Conservation (phyloP, 2,329 filamentous ascomycete genomes). For the Colletotrichum liaoningense region DNA sequence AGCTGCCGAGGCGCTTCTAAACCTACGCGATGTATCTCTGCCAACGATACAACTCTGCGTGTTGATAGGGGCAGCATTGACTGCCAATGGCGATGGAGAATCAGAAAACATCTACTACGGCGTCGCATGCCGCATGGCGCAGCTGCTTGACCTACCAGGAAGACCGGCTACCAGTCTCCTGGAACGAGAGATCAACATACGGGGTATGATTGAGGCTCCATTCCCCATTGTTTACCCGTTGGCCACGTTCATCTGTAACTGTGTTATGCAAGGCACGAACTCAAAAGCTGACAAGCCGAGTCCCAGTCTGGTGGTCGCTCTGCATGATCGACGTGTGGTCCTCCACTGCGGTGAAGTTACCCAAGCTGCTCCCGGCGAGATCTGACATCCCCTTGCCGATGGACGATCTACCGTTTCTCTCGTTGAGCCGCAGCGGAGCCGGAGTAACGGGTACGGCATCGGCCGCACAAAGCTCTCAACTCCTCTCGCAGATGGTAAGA, state of each 20-base stretch:
- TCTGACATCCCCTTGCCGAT: constrained; percentile 47
- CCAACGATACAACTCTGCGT: constrained; percentile 52
- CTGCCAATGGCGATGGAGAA: constrained; percentile 48
- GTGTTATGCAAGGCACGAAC: constrained; percentile 26
- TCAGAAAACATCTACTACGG: constrained; percentile 52
- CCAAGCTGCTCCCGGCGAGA: constrained; percentile 37
- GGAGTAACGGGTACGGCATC: neutral
- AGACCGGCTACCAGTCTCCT: constrained; percentile 40
- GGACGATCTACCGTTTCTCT: constrained; percentile 49
- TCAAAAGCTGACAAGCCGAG: constrained; percentile 16
- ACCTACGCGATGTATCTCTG: constrained; percentile 50
- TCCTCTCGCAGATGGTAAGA: constrained; percentile 44
- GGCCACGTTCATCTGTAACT: constrained; percentile 14
- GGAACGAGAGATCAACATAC: constrained; percentile 48
- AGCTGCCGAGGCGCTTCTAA: constrained; percentile 41
- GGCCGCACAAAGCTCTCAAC: constrained; percentile 38
- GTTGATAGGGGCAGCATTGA: constrained; percentile 48
- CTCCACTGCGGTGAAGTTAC: constrained; percentile 39
- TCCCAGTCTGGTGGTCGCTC: constrained; percentile 39
- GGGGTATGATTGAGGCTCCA: constrained; percentile 38
- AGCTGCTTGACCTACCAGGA: constrained; percentile 49
- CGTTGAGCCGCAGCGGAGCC: constrained; percentile 17
- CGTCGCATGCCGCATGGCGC: constrained; percentile 48
- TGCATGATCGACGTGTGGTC: constrained; percentile 41
- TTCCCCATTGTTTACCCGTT: neutral